phyloP scores from a whole-genome alignment of 176 grass and related monocot species.

The Aegilops sharonensis region DNA sequence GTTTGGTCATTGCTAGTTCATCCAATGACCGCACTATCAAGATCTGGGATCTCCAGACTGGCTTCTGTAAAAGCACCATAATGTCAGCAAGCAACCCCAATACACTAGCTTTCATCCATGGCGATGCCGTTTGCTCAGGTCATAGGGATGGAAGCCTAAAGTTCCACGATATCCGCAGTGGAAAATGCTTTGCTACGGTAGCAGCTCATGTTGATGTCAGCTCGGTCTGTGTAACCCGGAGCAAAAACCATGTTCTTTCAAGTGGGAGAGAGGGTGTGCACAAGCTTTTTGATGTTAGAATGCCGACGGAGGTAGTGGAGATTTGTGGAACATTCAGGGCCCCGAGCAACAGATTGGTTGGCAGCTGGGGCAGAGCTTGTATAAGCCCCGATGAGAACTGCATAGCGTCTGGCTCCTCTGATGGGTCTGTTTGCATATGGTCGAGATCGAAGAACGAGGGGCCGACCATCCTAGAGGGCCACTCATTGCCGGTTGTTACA shows the following conservation, averaged over 20 bases:
- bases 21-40: constrained; percentile 93
- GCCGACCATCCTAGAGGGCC: constrained; percentile 64
- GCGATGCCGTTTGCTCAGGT: constrained; percentile 80
- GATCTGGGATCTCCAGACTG: constrained; percentile 88
- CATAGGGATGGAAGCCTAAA: constrained; percentile 90
- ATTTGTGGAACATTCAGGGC: constrained; percentile 75
- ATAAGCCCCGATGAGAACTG: constrained; percentile 86
- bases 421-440: constrained; percentile 87
- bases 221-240: constrained; percentile 72
- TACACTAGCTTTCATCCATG: constrained; percentile 79
- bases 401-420: constrained; percentile 68
- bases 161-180: constrained; percentile 70
- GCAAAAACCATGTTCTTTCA: constrained; percentile 74
- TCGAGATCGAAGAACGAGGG: constrained; percentile 51
- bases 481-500: constrained; percentile 59
- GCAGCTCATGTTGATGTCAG: constrained; percentile 75
- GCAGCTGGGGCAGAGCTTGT: constrained; percentile 71
- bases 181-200: constrained; percentile 66
- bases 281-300: constrained; percentile 89
- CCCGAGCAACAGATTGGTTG: constrained; percentile 48
- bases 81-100: constrained; percentile 88
- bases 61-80: constrained; percentile 90
- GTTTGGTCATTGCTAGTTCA: constrained; percentile 64
- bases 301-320: constrained; percentile 47
- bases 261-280: constrained; percentile 87